Base-by-base conservation (phyloP, 331 rosid species). In the Rosa hybrid region DNA sequence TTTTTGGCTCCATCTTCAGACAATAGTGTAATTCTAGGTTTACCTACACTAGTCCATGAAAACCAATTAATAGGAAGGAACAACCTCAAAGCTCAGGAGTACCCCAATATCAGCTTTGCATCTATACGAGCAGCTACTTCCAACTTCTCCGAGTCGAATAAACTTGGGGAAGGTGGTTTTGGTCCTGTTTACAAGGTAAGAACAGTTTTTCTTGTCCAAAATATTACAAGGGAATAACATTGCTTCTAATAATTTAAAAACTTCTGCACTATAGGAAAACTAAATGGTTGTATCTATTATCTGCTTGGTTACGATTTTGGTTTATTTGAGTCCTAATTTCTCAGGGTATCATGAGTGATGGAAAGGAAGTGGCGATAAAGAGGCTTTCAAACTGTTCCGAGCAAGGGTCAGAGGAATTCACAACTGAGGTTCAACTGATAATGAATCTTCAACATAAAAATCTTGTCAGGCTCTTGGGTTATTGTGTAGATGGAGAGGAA, bases 131-230 rank as follows among this genome's bases (percentile, higher is more conserved):
- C 7, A 48, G 96, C 92, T 53, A 90, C 96, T 71, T 34, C 78
- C 53, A 79, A 87, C 45, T 92, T 92, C 21, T 88, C 90, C 27
- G 86, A 77, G 56, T 79, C 82, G 74, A 91, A 92, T 71, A 88
- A 84, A 85, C 90, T 92, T 10, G 97, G 97, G 44, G 86, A 92
- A 84, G 97, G 97, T 62, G 94, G 97, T 56, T 92, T 91, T 84
- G 97, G 96, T 9, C 85, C 88, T 68, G 97, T 93, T 69, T 93
- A 88, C 85, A 91, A 88, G 91, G 97, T 90, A 51, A 65, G 27
- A 56, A n/a, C 63, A n/a, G 63, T 56, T n/a, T 56, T 56, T 56
- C 27, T n/a, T 18, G 27, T 5, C 57, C 57, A 5, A 5, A 4
- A 51, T 20, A 20, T 72, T 93, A 87, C 84, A 91, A 87, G 90